These are phyloP conservation scores for Adansonia gregorii DNA, from an alignment of 441 rosid species.

Conservation along the genomic window DNA sequence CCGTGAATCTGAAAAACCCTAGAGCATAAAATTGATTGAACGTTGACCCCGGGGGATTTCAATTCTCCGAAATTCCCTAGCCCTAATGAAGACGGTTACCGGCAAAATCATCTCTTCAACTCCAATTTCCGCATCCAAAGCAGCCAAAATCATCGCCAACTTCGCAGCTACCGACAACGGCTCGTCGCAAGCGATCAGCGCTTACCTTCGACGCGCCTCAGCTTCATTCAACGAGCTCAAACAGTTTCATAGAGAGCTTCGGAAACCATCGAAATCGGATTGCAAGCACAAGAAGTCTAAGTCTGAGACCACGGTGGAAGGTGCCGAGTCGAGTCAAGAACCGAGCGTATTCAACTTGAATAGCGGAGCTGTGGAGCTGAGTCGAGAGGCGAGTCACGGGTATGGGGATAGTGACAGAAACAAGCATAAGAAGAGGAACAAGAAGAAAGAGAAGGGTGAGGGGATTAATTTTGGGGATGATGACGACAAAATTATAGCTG, in stretches of 20 bases:
- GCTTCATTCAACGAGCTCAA: conserved; percentile 21
- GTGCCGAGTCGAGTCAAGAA: conserved; percentile 19
- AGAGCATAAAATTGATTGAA: background rate
- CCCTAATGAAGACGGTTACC: conserved; percentile 19
- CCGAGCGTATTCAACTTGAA: conserved; percentile 18
- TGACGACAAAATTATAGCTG: background rate
- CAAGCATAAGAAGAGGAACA: background rate
- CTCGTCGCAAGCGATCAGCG: conserved; percentile 23
- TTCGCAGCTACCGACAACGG: conserved; percentile 17
- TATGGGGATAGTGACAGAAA: conserved; percentile 6
- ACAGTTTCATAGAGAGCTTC: conserved; percentile 13
- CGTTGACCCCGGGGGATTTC: background rate
- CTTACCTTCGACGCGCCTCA: conserved; percentile 20
- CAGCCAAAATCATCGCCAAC: conserved; percentile 9
- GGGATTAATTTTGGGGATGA: background rate
- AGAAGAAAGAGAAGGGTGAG: conserved; percentile 15
- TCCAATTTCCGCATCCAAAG: conserved; percentile 7
- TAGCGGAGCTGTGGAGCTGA: conserved; percentile 5
- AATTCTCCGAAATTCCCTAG: background rate
- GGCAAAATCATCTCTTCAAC: conserved; percentile 11
- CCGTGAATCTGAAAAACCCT: background rate
- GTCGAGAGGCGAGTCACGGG: conserved; percentile 15
- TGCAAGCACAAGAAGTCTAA: conserved; percentile 21
- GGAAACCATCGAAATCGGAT: conserved; percentile 16
- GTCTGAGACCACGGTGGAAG: conserved; percentile 10